Evolutionary conservation across 768 basidiomycete species (phyloP).

Genomic region (Lactifluus pinguis): DNA sequence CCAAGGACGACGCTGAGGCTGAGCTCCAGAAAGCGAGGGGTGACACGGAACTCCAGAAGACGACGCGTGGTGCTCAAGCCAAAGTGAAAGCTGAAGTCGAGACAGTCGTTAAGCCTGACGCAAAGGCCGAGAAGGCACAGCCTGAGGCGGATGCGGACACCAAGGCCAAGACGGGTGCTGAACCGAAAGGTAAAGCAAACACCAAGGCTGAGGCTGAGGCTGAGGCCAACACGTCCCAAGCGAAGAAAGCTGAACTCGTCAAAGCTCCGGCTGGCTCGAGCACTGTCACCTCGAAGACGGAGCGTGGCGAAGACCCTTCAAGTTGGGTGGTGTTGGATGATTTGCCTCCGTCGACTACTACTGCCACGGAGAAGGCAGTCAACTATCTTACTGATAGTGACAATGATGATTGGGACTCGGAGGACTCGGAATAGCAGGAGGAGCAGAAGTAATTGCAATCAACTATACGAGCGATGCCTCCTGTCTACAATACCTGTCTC

Average conservation of each 20-base stretch:
- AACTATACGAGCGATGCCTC: too few relatives aligned
- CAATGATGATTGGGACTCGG: background rate
- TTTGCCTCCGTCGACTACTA: background rate
- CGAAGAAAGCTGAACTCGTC: background rate
- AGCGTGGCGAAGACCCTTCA: background rate
- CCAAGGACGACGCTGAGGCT: too few relatives aligned
- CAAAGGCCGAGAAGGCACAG: too few relatives aligned
- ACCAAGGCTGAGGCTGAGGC: background rate
- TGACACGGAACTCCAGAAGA: too few relatives aligned
- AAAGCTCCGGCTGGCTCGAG: background rate
- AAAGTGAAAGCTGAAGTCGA: too few relatives aligned
- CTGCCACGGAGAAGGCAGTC: background rate
- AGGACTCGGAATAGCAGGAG: background rate
- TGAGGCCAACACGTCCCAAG: background rate
- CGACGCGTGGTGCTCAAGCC: too few relatives aligned
- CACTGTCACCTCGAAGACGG: background rate
- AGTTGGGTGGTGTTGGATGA: slow-evolving; percentile 1
- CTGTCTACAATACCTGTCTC: too few relatives aligned
- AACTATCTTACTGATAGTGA: background rate
- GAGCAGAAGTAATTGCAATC: background rate
- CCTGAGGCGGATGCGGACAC: too few relatives aligned
- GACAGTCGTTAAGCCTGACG: too few relatives aligned
- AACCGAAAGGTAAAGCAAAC: background rate
- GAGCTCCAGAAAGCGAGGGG: too few relatives aligned
- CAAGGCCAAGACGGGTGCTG: background rate